These are phyloP conservation scores for Acanthamoeba lenticulata DNA, from an alignment of 208 protist genomes.

Conservation along the genomic window DNA sequence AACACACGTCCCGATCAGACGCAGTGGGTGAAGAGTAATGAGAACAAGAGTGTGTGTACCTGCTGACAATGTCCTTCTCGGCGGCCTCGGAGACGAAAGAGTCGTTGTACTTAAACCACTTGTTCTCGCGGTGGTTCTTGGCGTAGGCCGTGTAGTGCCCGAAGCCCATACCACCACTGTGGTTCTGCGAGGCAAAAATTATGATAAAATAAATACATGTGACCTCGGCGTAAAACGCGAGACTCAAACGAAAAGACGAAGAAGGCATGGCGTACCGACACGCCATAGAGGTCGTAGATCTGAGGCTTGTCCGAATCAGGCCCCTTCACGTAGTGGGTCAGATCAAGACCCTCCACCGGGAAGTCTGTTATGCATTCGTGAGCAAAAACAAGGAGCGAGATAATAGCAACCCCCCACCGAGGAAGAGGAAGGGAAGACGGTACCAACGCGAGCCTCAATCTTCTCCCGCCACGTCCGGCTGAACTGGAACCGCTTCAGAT, in stretches of 20 bases:
- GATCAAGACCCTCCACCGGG: constrained; percentile 74
- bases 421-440: neutral
- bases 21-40: no score
- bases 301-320: neutral
- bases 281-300: constrained; percentile 84
- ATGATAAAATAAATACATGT: no score
- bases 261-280: constrained; percentile 30
- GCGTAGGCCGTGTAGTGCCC: constrained; percentile 87
- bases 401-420: neutral
- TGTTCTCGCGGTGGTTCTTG: constrained; percentile 71
- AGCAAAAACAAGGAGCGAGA: neutral
- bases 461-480: constrained; percentile 77
- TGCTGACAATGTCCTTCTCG: neutral
- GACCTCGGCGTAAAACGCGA: neutral
- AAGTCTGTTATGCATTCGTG: constrained; percentile 69
- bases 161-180: constrained; percentile 78
- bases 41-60: neutral
- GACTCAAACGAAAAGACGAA: neutral
- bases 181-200: constrained; percentile 72
- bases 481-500: constrained; percentile 87
- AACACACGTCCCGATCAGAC: no score
- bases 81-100: constrained; percentile 10
- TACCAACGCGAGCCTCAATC: constrained; percentile 80
- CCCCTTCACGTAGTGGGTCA: constrained; percentile 64
- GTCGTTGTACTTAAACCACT: constrained; percentile 84